Evolutionary conservation across 805 yeast genomes (phyloP).

Genomic region (Candida loeiensis): DNA sequence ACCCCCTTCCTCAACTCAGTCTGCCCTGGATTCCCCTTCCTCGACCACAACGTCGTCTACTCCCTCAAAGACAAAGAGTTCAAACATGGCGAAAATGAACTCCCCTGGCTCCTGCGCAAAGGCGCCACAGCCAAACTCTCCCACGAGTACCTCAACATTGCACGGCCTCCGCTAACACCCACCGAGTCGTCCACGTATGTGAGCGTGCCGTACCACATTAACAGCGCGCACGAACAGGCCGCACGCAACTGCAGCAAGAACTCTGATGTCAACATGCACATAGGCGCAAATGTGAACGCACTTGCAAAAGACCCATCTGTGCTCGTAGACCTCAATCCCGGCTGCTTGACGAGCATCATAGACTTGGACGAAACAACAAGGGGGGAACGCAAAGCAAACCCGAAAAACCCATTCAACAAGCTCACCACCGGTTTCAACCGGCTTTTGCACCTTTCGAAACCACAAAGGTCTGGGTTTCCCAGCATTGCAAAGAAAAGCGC

Average conservation of each 20-base stretch:
- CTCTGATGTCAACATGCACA: conserved; percentile 41
- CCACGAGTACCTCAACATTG: conserved; percentile 30
- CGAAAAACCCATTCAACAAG: conserved; percentile 18
- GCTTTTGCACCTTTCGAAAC: conserved; percentile 16
- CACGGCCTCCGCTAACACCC: conserved; percentile 32
- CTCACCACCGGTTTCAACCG: conserved; percentile 32
- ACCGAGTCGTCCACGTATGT: conserved; percentile 52
- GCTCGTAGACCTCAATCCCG: conserved; percentile 52
- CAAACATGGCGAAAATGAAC: conserved; percentile 7
- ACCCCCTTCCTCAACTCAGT: conserved; percentile 31
- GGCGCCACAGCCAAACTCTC: conserved; percentile 13
- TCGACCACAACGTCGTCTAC: conserved; percentile 36
- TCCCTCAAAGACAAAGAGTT: conserved; percentile 16
- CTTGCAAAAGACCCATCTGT: conserved; percentile 50
- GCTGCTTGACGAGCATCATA: conserved; percentile 36
- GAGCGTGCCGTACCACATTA: conserved; percentile 48
- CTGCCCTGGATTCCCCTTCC: conserved; percentile 32
- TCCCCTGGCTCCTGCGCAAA: conserved; percentile 27
- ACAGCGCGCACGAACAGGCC: conserved; percentile 36
- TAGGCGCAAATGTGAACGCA: conserved; percentile 55
- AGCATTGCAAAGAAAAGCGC: conserved; percentile 4
- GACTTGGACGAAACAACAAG: conserved; percentile 7
- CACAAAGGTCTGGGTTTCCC: conserved; percentile 3
- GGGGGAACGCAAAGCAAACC: conserved; percentile 20
- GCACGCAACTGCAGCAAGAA: conserved; percentile 34